Evolutionary conservation across 768 basidiomycete species (phyloP), one percentile per base, ranked within the genome.

Genomic region (Agaricus blazei): DNA sequence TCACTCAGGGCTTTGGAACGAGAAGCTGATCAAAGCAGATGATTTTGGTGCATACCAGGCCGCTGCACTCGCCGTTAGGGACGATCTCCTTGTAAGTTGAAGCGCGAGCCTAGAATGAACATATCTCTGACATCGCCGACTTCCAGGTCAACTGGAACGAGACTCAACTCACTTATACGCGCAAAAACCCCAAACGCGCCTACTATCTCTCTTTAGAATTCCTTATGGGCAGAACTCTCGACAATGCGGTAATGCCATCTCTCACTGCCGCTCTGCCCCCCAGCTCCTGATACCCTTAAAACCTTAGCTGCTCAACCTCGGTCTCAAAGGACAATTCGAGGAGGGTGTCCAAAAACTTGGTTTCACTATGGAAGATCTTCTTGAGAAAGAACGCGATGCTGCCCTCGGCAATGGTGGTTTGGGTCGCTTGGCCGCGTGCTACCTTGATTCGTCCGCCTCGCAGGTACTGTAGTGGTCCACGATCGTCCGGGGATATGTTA

Each of bases 171-270:
- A 74, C 83, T 52, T 81, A 87, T 68, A 87, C 88, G 48, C 85
- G 89, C 64, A 94, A 90, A 67, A 76, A 83, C 37, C 92, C 91
- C 26, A 94, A 95, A 64, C 79, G 91, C 57, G 91, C 91, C 11
- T 98, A 98, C 76, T 99, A 98, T 70, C 82, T 98, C 57, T 96
- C 93, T 41, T 83, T 98, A 52, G 96, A 97, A 71, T 97, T 93
- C 71, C 72, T 94, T 62, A 90, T 91, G 87, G 85, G 89, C 43
- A 80, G 88, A 28, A 87, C 87, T 2, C 78, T 89, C 49, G 87
- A 90, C 58, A 86, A 86, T 58, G 80, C 80, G 11, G 79, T 77
- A 62, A n/a, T 67, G 61, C 54, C 66, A 36, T 71, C 66, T 34
- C 72, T 19, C 7, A 31, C n/a, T 6, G 26, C 34, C 83, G 53